A percentile compares a stretch with the other conserved stretches of the same genome.
Evolutionary conservation across 768 basidiomycete species (phyloP).

Genomic region (Ephemerocybe angulata): DNA sequence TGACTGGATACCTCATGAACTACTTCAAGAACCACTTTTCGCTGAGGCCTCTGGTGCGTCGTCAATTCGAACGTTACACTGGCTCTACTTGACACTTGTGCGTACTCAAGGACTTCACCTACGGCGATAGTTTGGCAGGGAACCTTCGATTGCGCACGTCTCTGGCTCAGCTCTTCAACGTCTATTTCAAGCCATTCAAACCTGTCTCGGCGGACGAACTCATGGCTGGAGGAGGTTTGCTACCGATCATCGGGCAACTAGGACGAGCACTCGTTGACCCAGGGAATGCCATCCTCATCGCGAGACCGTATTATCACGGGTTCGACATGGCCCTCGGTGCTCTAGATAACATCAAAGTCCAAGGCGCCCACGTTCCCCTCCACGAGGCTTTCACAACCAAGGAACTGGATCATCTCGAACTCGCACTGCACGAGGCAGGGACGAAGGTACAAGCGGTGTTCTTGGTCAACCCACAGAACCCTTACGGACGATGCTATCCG

Average conservation of each 20-base stretch:
- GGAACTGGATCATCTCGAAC: constrained; percentile 18
- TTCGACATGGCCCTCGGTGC: constrained; percentile 11
- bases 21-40: constrained; percentile 12
- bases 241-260: constrained; percentile 11
- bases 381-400: constrained; percentile 11
- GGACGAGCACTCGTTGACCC: constrained; percentile 11
- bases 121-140: constrained; percentile 12
- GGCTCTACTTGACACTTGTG: too few relatives aligned
- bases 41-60: constrained; percentile 7
- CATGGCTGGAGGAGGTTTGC: constrained; percentile 13
- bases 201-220: constrained; percentile 12
- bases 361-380: constrained; percentile 8
- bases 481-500: constrained; percentile 20
- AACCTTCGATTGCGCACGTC: constrained; percentile 10
- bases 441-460: constrained; percentile 20
- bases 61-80: not conserved
- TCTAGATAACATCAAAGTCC: constrained; percentile 6
- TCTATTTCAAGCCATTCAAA: constrained; percentile 10
- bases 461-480: constrained; percentile 29
- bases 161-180: constrained; percentile 13
- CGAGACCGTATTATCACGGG: constrained; percentile 16
- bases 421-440: constrained; percentile 14
- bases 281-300: constrained; percentile 15
- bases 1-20: constrained; percentile 13
- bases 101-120: constrained; percentile 18